phyloP scores from a whole-genome alignment of 2,329 filamentous ascomycete species.

The Botrytis hyacinthi region DNA sequence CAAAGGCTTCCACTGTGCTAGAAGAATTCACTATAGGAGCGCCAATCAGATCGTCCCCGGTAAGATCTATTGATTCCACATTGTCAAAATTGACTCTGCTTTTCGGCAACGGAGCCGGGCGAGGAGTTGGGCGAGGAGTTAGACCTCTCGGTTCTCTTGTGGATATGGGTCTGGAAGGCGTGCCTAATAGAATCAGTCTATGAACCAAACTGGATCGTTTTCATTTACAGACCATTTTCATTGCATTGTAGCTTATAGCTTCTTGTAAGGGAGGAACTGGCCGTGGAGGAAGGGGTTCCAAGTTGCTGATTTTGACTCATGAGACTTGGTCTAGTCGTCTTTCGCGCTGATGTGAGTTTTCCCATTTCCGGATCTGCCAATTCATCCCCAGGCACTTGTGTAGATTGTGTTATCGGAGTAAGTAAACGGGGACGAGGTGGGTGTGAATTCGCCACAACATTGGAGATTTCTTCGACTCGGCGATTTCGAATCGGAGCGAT shows the following conservation, averaged over 20 bases:
- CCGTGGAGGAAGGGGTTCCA: constrained; percentile 38
- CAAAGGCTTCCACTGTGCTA: constrained; percentile 31
- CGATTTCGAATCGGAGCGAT: constrained; percentile 24
- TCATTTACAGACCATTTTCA: constrained; percentile 27
- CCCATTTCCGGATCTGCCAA: constrained; percentile 33
- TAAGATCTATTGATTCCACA: constrained; percentile 38
- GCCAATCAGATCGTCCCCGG: constrained; percentile 29
- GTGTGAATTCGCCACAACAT: constrained; percentile 29
- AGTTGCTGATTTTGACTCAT: constrained; percentile 35
- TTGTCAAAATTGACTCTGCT: constrained; percentile 24
- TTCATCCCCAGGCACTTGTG: constrained; percentile 20
- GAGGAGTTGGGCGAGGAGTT: constrained; percentile 33
- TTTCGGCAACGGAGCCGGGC: constrained; percentile 38
- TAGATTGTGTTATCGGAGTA: constrained; percentile 23
- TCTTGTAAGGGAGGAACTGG: constrained; percentile 28
- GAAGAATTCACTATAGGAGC: constrained; percentile 24
- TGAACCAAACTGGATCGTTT: not conserved
- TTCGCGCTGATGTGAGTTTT: constrained; percentile 34
- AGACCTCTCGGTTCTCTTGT: constrained; percentile 20
- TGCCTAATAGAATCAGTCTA: constrained; percentile 26
- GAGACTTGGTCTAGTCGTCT: constrained; percentile 31
- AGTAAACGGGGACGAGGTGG: constrained; percentile 30
- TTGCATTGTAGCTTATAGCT: constrained; percentile 30
- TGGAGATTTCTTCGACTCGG: constrained; percentile 24
- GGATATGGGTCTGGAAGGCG: constrained; percentile 25